These are phyloP conservation scores for Podaxis sp. DNA, from an alignment of 768 basidiomycete genomes.

Conservation along the genomic window DNA sequence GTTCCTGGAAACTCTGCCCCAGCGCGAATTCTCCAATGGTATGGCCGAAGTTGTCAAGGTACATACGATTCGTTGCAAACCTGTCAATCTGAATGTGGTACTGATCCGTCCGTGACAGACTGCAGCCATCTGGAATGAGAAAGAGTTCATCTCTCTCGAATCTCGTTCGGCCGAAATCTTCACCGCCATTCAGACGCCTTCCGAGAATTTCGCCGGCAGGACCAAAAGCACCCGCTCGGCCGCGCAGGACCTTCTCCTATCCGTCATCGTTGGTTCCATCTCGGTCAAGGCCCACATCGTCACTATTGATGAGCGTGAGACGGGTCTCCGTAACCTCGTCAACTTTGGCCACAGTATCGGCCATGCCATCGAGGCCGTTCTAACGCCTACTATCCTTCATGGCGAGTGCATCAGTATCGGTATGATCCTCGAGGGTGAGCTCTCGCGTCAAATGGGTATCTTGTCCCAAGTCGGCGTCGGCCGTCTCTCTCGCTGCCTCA, in stretches of 20 bases:
- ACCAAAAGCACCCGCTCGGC: conserved; percentile 64
- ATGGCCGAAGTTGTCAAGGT: conserved; percentile 99
- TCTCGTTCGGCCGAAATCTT: conserved; percentile 83
- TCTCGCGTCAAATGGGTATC: conserved; percentile 84
- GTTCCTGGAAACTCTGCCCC: conserved; percentile 90
- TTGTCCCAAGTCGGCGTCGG: conserved; percentile 92
- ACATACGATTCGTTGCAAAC: conserved; percentile 20
- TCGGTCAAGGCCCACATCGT: conserved; percentile 97
- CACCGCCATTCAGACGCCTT: conserved; percentile 77
- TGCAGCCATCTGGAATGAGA: conserved; percentile 97
- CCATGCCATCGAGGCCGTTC: conserved; percentile 95
- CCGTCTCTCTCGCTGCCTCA: conserved; percentile 81
- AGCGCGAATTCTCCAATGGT: conserved; percentile 95
- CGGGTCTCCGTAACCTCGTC: conserved; percentile 95
- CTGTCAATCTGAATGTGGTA: conserved; percentile 1
- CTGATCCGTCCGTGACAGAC: conserved; percentile 54
- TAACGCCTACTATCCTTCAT: conserved; percentile 92
- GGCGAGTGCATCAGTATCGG: conserved; percentile 96
- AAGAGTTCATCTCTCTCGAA: conserved; percentile 87
- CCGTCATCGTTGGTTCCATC: conserved; percentile 90
- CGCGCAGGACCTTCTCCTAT: conserved; percentile 83
- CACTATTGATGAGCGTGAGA: conserved; percentile 94
- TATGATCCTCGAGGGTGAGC: conserved; percentile 95
- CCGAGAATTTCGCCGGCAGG: conserved; percentile 55
- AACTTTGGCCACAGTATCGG: conserved; percentile 99